Conservation (phyloP, 176 grass and related monocot genomes). For the Eleusine coracana region DNA sequence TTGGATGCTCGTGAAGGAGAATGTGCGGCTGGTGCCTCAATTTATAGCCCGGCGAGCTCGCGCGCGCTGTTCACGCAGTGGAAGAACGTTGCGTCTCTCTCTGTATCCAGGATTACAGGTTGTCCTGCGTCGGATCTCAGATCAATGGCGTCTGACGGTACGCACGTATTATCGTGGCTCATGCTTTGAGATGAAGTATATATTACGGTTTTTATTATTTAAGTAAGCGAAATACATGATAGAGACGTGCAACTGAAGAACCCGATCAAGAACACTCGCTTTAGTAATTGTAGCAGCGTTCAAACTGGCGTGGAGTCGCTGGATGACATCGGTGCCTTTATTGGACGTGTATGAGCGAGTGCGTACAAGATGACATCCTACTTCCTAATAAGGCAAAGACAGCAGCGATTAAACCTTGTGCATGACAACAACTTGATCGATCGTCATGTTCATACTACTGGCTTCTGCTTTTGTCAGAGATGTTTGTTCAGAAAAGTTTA, state of each 20-base stretch:
- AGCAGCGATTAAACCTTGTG: not conserved
- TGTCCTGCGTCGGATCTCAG: not conserved
- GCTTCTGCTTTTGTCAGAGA: not conserved
- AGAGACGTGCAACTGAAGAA: not conserved
- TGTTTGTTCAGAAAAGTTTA: not conserved
- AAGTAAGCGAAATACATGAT: not conserved
- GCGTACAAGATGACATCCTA: not conserved
- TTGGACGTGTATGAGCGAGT: too few species aligned
- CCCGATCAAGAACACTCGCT: not conserved
- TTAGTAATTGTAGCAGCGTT: not conserved
- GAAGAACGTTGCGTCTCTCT: not conserved
- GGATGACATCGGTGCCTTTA: not conserved
- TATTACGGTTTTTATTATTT: too few species aligned
- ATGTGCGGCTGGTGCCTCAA: not conserved
- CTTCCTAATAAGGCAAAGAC: not conserved
- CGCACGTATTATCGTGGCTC: not conserved
- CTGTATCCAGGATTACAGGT: too few species aligned
- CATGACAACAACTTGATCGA: not conserved
- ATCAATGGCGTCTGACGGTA: not conserved
- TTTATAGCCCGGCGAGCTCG: not conserved
- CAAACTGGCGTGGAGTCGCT: not conserved
- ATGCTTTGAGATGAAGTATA: not conserved
- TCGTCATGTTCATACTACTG: not conserved
- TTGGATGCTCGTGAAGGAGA: not conserved
- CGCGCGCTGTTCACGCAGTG: not conserved